Evolutionary conservation across 78 protist genomes (phyloP).

Genomic region (Isochrysis galbana): DNA sequence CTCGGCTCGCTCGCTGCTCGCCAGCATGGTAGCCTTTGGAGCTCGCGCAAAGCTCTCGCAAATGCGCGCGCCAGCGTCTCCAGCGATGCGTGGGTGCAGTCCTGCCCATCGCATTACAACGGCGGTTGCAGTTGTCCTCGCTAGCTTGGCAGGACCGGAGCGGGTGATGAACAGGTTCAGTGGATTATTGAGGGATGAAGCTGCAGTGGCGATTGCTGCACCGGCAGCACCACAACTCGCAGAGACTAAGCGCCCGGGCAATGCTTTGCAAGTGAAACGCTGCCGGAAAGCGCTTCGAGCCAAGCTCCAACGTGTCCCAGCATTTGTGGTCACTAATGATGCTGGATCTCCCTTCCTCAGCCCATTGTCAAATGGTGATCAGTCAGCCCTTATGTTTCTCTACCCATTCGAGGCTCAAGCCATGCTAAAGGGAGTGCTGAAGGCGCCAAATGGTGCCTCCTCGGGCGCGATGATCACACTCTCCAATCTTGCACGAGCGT

Average conservation of each 20-base stretch:
- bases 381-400: slow-evolving; percentile 1
- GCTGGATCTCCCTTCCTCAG: neutral
- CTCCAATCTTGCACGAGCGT: slow-evolving; percentile 2
- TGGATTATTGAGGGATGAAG: neutral
- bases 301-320: neutral
- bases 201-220: neutral
- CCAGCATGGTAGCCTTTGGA: too few relatives aligned
- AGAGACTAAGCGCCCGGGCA: neutral
- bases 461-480: neutral
- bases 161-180: too few relatives aligned
- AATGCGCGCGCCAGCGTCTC: too few relatives aligned
- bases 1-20: too few relatives aligned
- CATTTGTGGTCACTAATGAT: neutral
- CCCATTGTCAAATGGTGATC: neutral
- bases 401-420: neutral
- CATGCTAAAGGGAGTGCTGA: neutral
- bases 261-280: neutral
- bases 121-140: neutral
- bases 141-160: neutral
- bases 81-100: too few relatives aligned
- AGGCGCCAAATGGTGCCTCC: neutral
- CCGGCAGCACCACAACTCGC: neutral
- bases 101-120: neutral
- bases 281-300: neutral
- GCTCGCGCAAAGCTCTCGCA: too few relatives aligned